Base-by-base conservation (phyloP, 2,329 filamentous ascomycete genomes). In the Penicillium sp. region DNA sequence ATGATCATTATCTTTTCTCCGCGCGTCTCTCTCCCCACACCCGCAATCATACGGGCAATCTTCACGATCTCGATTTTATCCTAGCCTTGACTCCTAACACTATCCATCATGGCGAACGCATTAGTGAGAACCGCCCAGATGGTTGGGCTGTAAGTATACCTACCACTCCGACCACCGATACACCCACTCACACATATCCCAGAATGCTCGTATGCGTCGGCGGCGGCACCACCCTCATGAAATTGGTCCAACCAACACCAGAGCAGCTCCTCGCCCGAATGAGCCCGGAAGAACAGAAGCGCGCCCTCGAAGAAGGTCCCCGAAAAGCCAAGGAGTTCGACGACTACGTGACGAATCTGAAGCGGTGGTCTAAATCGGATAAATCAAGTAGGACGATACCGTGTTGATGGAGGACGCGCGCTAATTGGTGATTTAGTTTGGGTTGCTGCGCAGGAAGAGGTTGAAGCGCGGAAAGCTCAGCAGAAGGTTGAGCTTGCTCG, bases 241-340 rank as follows among this genome's bases (percentile, higher is more conserved):
- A 82, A 67, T 94, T 80, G 28, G 49, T 70, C 39, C 65, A 66
- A 17, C 92, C 92, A 2, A 83, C 84, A 9, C 88, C 95, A 54
- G 92, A 95, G 65, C 88, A 96, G 68, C 75, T 98, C 28, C 88
- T 93, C 72, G 74, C 77, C 63, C 80, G 76, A 65, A 96, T 96
- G 70, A 96, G 90, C 64, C 90, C 90, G 0, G 92, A 96, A 22
- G 76, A 98, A n/a, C 85, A 92, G 60, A 85, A 85, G 64, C 79
- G 84, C 57, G 88, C 85, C 45, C 70, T 94, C n/a, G 88, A 89
- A 64, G 77, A 81, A 41, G 77, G 87, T 12, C 74, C 82, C 41
- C 79, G 84, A 61, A 77, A 77, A 43, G 79, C 92, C 58, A 76
- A 89, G 64, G 88, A 95, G 42, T 95, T 95, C 54, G 85, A 95